Percentiles rank a stretch among this genome's conserved stretches.
These are phyloP conservation scores for Paxillus ammoniavirescens DNA, from an alignment of 768 basidiomycete genomes.

Conservation along the genomic window DNA sequence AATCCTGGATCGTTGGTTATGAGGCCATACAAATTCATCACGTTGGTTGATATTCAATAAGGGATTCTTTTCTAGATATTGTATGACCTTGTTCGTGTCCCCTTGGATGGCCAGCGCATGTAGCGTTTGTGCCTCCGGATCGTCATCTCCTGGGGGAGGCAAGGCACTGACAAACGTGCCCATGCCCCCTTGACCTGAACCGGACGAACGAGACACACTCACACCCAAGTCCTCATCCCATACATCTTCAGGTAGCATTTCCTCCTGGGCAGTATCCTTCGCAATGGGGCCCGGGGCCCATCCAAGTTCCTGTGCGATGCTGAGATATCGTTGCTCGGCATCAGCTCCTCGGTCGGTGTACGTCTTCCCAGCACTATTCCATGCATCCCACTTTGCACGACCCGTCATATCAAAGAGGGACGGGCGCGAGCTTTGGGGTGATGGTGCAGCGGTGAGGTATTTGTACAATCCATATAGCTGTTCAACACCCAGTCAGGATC, in stretches of 20 bases:
- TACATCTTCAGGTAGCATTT: constrained; percentile 39
- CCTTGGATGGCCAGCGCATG: constrained; percentile 67
- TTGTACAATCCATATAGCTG: constrained; percentile 90
- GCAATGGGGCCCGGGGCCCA: constrained; percentile 48
- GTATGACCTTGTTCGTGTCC: constrained; percentile 43
- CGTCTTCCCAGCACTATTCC: constrained; percentile 51
- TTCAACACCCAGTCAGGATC: constrained; percentile 26
- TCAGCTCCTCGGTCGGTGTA: constrained; percentile 43
- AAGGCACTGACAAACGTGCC: constrained; percentile 66
- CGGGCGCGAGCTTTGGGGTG: constrained; percentile 60
- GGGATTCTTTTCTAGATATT: constrained; percentile 42
- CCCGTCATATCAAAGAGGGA: constrained; percentile 78
- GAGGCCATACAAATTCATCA: constrained; percentile 72
- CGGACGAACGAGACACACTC: constrained; percentile 19
- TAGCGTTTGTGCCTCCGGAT: constrained; percentile 43
- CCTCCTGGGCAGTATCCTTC: constrained; percentile 8
- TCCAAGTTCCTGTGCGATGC: constrained; percentile 65
- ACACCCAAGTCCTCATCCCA: constrained; percentile 42
- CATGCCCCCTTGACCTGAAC: constrained; percentile 38
- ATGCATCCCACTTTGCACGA: constrained; percentile 87
- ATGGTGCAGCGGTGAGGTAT: constrained; percentile 55
- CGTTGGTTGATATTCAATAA: constrained; percentile 51
- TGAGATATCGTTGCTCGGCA: constrained; percentile 66
- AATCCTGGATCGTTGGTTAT: background rate
- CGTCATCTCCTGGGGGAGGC: constrained; percentile 36